These are phyloP conservation scores for Talaromyces sp. DNA, from an alignment of 2,329 filamentous ascomycete genomes.

Conservation along the genomic window DNA sequence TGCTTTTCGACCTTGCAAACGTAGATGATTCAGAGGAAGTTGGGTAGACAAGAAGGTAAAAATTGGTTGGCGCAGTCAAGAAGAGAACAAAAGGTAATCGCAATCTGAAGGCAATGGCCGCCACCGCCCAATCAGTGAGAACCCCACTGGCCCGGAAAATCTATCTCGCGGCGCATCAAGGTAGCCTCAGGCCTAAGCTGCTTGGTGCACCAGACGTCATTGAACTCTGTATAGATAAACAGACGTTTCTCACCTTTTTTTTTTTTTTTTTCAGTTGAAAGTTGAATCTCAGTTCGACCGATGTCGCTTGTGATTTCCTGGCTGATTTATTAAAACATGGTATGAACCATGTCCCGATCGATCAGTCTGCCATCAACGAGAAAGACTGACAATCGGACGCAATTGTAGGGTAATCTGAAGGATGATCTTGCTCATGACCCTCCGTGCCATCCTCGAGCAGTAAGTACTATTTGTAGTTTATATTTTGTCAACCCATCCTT, in stretches of 20 bases:
- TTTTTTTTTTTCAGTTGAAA: not conserved
- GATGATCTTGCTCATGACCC: slow-evolving; percentile 71
- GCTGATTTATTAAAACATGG: slow-evolving; percentile 24
- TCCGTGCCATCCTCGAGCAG: slow-evolving; percentile 80
- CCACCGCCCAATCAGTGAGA: slow-evolving; percentile 15
- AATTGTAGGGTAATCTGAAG: slow-evolving; percentile 48
- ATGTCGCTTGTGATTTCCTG: not conserved
- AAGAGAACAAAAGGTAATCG: slow-evolving; percentile 7
- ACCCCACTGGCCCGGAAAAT: slow-evolving; percentile 37
- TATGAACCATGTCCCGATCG: slow-evolving; percentile 19
- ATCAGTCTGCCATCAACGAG: not conserved
- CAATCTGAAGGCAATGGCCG: slow-evolving; percentile 18
- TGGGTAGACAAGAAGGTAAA: not conserved
- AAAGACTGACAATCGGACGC: not conserved
- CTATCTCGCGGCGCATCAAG: slow-evolving; percentile 36
- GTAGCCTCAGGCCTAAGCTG: not conserved
- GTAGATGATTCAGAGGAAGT: not conserved
- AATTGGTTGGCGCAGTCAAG: slow-evolving; percentile 15
- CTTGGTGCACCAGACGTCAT: slow-evolving; percentile 7
- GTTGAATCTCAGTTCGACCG: not conserved
- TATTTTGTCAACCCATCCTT: not conserved
- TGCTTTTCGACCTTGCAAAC: not conserved
- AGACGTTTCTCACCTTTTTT: not conserved
- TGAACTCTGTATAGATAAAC: not conserved
- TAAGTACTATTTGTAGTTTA: slow-evolving; percentile 44